phyloP scores from a whole-genome alignment of 1,284 basidiomycete species.

The Heliocybe sulcata region DNA sequence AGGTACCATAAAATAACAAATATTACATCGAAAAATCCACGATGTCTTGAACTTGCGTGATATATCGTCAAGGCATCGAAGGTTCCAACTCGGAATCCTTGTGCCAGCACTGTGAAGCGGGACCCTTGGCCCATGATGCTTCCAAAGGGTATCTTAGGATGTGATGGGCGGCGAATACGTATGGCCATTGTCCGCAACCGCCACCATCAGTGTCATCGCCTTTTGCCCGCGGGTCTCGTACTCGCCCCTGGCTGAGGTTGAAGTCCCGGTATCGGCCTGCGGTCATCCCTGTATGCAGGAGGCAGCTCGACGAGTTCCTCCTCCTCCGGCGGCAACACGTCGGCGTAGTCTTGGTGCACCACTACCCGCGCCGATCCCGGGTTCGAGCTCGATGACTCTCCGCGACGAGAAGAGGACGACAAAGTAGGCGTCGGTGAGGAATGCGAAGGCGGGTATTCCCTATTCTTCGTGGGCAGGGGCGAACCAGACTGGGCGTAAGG shows the following conservation, averaged over 20 bases:
- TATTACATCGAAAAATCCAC: too few relatives aligned
- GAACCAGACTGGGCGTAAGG: neutral
- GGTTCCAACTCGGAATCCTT: too few relatives aligned
- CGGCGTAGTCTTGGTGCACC: neutral
- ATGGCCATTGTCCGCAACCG: neutral
- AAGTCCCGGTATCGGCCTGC: neutral
- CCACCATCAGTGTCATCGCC: neutral
- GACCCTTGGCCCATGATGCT: too few relatives aligned
- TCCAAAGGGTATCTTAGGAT: neutral
- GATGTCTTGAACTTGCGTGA: too few relatives aligned
- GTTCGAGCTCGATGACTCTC: neutral
- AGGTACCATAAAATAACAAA: too few relatives aligned
- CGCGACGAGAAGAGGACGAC: neutral
- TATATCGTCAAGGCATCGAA: too few relatives aligned
- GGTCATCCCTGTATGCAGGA: neutral
- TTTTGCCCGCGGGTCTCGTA: neutral
- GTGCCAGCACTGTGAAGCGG: too few relatives aligned
- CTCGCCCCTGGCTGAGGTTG: neutral
- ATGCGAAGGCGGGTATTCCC: neutral
- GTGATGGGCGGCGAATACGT: neutral
- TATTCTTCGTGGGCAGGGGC: neutral
- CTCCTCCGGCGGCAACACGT: neutral
- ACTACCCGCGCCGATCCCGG: neutral
- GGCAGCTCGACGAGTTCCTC: neutral
- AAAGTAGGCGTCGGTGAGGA: neutral